Evolutionary conservation across 768 basidiomycete genomes (phyloP), one percentile per base, ranked within the genome.

Genomic region (Piloderma croceum): DNA sequence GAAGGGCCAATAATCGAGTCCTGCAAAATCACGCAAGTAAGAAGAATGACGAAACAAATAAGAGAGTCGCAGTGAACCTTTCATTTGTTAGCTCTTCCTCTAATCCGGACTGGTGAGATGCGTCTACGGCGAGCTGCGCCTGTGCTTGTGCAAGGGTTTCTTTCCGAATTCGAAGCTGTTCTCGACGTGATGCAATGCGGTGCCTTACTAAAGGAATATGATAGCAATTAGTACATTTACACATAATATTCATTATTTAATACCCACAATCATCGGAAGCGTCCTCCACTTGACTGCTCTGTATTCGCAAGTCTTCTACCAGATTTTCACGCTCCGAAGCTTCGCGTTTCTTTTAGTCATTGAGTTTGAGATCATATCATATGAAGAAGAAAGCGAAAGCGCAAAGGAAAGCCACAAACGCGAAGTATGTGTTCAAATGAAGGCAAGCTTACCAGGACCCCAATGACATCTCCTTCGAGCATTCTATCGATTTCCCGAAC

Each of bases 301-400:
- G 62, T 32, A 65, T 63, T 44, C 64, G 60, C n/a, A 81, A 60
- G 50, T 70, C 70, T 34, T 68, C 63, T 20, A 87, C 59, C 47
- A 67, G 70, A 43, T 70, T 69, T 51, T 81, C 67, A 25, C 79
- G 74, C 58, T 89, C 79, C 31, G 76, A 78, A 36, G 79, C 64
- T 58, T 89, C 80, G 31, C 84, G 79, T 48, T 67, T 72, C 87
- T 88, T 60, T 52, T 44, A 49, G 57, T 47, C 34, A 53, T 43
- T 55, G 46, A 57, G 54, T 39, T 50, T 54, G 53, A 62, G 55
- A 49, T 52, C 46, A 21, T 42, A 43, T 41, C 22, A 33, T 15
- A 32, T 19, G 52, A 22, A 34, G 27, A 33, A 25, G 41, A 38
- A 32, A 51, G 49, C 34, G 38, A 13, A 35, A 39, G 13, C 12